Evolutionary conservation across 768 basidiomycete genomes (phyloP), one percentile per base, ranked within the genome.

Genomic region (Termitomyces sp.): DNA sequence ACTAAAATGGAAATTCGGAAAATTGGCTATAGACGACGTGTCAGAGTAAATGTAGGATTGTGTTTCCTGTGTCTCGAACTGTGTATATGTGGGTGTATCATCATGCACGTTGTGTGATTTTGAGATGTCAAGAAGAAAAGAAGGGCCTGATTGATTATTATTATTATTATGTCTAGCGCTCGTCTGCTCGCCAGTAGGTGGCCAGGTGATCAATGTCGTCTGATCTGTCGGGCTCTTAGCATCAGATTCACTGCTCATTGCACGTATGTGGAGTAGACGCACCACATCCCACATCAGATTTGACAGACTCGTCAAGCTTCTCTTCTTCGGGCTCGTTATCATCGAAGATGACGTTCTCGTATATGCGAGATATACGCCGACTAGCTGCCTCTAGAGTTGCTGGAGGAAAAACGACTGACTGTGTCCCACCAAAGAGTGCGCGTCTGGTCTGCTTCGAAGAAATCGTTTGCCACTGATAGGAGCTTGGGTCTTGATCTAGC

Each of bases 1-100:
- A 60, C 75, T 84, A 69, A 93, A 90, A 58, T 87, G 83, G 62
- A 90, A 92, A 8, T 75, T 70, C 3, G 90, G 90, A 62, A 92
- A 91, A 10, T 76, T 78, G 9, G 77, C 81, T 58, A 92, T 87
- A 17, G 88, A 90, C 0, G 85, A 85, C 0, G 81, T 76, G 60
- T 86, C 80, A 5, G 87, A 87, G 64, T 82, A 82, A 58, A 76
- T 69, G 59, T 74, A 73, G 1, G 83, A 84, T 40, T 73, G 71
- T 0, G 74, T 74, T 40, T 76, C 77, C 62, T 82, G 78, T 2
- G 76, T 77, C 53, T 69, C 70, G 21, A 54, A 40, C 43, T 63
- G 69, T 1, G 65, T 66, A 17, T 35, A 22, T 22, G 46, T 22
- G 15, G 35, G 43, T 8, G 46, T 58, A 22, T 14, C 34, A 34